Conservation (phyloP, 78 protist genomes). For the Dictyostelium intermedium region DNA sequence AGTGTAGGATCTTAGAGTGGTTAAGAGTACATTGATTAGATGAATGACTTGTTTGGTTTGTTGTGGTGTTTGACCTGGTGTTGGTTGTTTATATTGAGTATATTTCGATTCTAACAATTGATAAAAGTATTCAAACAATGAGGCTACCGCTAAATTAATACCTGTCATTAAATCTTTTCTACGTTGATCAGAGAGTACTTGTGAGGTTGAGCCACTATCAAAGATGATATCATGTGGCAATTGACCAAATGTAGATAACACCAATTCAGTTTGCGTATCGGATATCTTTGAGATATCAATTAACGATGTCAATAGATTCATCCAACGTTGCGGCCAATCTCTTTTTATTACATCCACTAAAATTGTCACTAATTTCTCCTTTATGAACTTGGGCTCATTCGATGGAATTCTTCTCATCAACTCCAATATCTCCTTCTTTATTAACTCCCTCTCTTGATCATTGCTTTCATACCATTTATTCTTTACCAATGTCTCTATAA, state of each 20-base stretch:
- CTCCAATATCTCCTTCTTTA: conserved; percentile 45
- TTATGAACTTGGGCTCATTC: conserved; percentile 61
- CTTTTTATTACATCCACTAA: conserved; percentile 74
- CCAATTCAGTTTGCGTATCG: conserved; percentile 59
- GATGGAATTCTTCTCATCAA: conserved; percentile 3
- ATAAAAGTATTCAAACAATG: conserved; percentile 38
- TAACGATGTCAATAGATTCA: conserved; percentile 40
- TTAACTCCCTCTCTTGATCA: conserved; percentile 30
- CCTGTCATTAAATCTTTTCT: conserved; percentile 73
- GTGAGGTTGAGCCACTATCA: not conserved
- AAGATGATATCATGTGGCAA: conserved; percentile 74
- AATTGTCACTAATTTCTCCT: conserved; percentile 71
- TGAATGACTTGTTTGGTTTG: not conserved
- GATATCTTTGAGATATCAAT: conserved; percentile 12
- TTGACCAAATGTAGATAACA: conserved; percentile 31
- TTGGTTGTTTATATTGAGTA: not conserved
- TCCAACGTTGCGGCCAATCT: conserved; percentile 84
- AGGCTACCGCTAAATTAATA: conserved; percentile 39
- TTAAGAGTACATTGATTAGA: conserved; percentile 6
- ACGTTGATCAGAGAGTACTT: conserved; percentile 37
- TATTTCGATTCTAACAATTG: conserved; percentile 10
- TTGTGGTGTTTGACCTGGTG: not conserved
- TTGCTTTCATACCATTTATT: conserved; percentile 41
- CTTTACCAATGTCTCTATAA: conserved; percentile 59
- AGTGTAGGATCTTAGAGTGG: conserved; percentile 13